A percentile compares a stretch with the other conserved stretches of the same genome.
Evolutionary conservation across 148 eudicot genomes (phyloP).

Genomic region (Polygonum maritimum): DNA sequence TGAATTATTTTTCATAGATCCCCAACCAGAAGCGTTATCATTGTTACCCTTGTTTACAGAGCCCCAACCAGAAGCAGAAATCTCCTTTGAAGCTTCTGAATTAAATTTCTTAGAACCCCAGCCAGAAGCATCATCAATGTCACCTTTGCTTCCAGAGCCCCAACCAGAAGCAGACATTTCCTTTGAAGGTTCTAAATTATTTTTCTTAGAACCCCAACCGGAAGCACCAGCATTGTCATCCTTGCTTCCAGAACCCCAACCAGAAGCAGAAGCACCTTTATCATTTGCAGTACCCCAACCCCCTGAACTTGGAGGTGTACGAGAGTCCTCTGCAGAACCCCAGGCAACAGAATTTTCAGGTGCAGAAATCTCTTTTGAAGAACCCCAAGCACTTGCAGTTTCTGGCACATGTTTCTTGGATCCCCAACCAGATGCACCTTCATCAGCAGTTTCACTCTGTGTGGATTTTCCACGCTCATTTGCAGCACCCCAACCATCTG

Average conservation of each 20-base stretch:
- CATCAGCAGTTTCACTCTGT: background rate
- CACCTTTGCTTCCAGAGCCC: background rate
- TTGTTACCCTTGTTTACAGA: background rate
- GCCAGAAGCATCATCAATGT: constrained; percentile 11
- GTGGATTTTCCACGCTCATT: background rate
- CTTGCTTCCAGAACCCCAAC: background rate
- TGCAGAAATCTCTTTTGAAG: background rate
- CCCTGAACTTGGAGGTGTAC: background rate
- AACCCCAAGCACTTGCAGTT: constrained; percentile 3
- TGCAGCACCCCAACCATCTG: background rate
- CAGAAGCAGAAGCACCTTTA: background rate
- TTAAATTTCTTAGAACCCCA: constrained; percentile 1
- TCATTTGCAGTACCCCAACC: constrained; percentile 4
- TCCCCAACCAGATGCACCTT: constrained; percentile 15
- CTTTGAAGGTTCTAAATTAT: background rate
- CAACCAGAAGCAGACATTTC: background rate
- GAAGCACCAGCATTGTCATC: background rate
- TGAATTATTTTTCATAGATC: background rate
- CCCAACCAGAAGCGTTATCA: constrained; percentile 14
- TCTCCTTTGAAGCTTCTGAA: background rate
- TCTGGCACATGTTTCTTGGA: constrained; percentile 10
- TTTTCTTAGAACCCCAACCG: background rate
- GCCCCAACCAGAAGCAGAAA: background rate
- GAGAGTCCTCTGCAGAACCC: constrained; percentile 8
- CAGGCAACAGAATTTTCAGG: constrained; percentile 10